Base-by-base conservation (phyloP, 257 asterid species). In the Solanum medicagineum region DNA sequence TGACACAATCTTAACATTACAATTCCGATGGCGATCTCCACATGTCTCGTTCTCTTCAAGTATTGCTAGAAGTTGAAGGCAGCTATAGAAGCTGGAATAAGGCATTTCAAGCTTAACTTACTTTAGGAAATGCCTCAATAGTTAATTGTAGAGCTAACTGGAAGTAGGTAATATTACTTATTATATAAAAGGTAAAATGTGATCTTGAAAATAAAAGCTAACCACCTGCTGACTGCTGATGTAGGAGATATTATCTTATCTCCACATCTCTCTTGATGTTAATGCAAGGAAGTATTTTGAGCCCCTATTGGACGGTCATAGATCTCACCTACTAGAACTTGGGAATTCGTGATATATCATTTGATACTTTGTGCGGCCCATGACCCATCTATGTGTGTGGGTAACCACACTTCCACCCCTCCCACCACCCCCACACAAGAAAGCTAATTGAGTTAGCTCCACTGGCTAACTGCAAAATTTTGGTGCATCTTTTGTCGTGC, bases 151-250 rank as follows among this genome's bases (percentile, higher is more conserved):
- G 59, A 22, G 82, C 56, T 24, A 75, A 49, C 60, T 4, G 44
- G 16, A 75, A 75, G 81, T 24, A 14, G 62, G 9, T 13, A 22
- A 49, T 49, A 44, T 15, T 49, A 60, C 24, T 75, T 51, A 75
- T 8, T 22, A 75, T 9, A 51, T 71, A 42, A 75, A 45, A 75
- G 59, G 8, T 16, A 24, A 75, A 49, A 75, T 75, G 45, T 49
- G 62, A 75, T 22, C 81, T 75, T 75, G n/a, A 24, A 75, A n/a
- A 15, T 49, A 49, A 75, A 74, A 49, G 14, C 36, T 75, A 75
- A 24, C 44, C 5, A n/a, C 62, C 62, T 26, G 82, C 82, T 73
- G 40, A 6, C 56, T 71, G 80, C 80, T 47, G 81, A 22, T 26
- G 7, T 49, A 22, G 82, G 57, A 49, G 60, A 49, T 51, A 24